These are phyloP conservation scores for Phytophthora foliorum DNA, from an alignment of 352 stramenopile species.

Conservation along the genomic window DNA sequence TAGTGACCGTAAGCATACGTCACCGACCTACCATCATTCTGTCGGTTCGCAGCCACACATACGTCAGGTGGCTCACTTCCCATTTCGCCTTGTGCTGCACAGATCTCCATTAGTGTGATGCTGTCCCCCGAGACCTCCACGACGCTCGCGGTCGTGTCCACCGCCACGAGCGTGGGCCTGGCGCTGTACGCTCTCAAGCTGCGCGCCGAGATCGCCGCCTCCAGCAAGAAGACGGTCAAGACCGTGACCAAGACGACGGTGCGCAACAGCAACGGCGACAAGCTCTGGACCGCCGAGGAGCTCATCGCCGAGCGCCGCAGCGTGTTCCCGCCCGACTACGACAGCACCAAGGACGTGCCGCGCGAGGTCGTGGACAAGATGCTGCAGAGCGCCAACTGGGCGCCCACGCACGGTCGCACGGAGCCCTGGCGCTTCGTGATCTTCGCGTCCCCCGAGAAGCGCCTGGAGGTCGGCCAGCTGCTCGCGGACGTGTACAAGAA, in stretches of 20 bases:
- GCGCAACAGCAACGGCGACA: conserved; percentile 40
- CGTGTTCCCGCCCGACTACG: conserved; percentile 80
- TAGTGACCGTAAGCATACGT: conserved; percentile 14
- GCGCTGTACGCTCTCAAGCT: conserved; percentile 54
- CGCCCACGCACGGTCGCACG: conserved; percentile 80
- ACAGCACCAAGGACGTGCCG: conserved; percentile 60
- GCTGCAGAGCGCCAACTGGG: conserved; percentile 85
- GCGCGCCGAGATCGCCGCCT: conserved; percentile 26
- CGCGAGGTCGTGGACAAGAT: conserved; percentile 77
- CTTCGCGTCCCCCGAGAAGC: conserved; percentile 64
- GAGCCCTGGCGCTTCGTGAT: conserved; percentile 90
- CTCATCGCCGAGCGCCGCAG: conserved; percentile 84
- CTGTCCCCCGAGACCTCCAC: conserved; percentile 31
- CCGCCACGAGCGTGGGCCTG: conserved; percentile 42
- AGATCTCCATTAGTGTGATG: conserved; percentile 10
- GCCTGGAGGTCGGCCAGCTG: conserved; percentile 67
- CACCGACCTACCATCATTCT: conserved; percentile 40
- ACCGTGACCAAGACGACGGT: conserved; percentile 34
- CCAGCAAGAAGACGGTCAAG: conserved; percentile 34
- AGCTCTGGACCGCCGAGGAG: conserved; percentile 72
- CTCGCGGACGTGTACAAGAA: conserved; percentile 80
- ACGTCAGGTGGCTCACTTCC: conserved; percentile 19
- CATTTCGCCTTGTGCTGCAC: conserved; percentile 13
- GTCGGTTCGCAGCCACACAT: not conserved
- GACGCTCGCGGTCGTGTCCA: conserved; percentile 39